phyloP scores from a whole-genome alignment of 2,329 filamentous ascomycete species.

The Pyricularia pennisetigena region DNA sequence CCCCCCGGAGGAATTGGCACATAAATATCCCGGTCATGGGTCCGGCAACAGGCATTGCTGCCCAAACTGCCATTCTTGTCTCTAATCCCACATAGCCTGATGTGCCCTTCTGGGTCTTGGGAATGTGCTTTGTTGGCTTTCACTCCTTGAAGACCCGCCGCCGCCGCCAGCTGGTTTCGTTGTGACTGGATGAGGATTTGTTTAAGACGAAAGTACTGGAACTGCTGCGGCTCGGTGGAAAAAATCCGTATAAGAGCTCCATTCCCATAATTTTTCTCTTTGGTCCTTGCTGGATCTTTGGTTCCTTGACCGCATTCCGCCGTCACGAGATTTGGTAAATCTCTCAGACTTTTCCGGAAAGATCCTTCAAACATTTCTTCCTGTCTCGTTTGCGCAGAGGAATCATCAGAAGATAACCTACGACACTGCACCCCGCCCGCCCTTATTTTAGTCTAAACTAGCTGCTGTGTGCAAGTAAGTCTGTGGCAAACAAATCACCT shows the following conservation, averaged over 20 bases:
- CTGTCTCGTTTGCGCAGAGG: not conserved
- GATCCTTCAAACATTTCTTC: not conserved
- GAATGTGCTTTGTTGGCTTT: not conserved
- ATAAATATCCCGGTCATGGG: not conserved
- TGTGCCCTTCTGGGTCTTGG: slow-evolving; percentile 3
- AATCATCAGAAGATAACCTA: not conserved
- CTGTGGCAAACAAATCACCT: slow-evolving; percentile 3
- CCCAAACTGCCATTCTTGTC: slow-evolving; percentile 24
- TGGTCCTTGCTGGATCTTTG: not conserved
- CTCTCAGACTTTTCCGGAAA: not conserved
- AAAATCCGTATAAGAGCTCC: slow-evolving; percentile 1
- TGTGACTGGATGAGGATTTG: slow-evolving; percentile 2
- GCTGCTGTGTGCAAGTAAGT: slow-evolving; percentile 1
- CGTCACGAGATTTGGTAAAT: slow-evolving; percentile 1
- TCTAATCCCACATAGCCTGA: slow-evolving; percentile 24
- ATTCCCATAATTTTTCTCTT: not conserved
- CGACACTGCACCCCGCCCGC: not conserved
- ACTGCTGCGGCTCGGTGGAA: not conserved
- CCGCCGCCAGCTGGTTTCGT: not conserved
- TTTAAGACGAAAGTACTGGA: not conserved
- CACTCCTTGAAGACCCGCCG: not conserved
- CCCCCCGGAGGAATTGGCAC: not conserved
- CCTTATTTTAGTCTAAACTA: not conserved
- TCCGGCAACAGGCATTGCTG: slow-evolving; percentile 23
- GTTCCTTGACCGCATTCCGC: not conserved